Conservation (phyloP, 495 filamentous ascomycete genomes). For the Apiosordaria backusii region DNA sequence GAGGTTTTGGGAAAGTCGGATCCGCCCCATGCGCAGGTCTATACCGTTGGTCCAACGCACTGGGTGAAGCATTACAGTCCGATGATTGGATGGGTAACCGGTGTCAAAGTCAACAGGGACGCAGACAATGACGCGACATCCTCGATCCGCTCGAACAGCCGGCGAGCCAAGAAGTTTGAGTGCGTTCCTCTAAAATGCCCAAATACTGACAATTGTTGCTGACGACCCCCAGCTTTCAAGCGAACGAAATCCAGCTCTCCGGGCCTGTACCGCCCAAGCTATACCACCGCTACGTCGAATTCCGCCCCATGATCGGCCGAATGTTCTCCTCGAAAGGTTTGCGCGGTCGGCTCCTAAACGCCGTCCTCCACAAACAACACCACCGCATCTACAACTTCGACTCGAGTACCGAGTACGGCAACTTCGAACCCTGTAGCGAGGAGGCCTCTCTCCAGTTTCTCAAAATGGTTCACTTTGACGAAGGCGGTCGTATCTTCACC, state of each 20-base stretch:
- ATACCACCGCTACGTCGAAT: constrained; percentile 90
- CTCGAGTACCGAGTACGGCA: constrained; percentile 64
- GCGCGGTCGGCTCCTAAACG: constrained; percentile 72
- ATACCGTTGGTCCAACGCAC: constrained; percentile 68
- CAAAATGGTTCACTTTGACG: constrained; percentile 78
- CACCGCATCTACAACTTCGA: constrained; percentile 83
- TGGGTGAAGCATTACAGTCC: constrained; percentile 87
- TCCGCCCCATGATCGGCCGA: constrained; percentile 80
- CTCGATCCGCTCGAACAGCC: constrained; percentile 28
- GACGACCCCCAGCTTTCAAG: constrained; percentile 66
- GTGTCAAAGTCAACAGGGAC: constrained; percentile 61
- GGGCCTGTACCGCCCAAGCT: constrained; percentile 76
- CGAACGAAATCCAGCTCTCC: constrained; percentile 82
- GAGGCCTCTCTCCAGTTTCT: constrained; percentile 76
- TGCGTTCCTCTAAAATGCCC: constrained; percentile 34
- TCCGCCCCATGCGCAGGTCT: constrained; percentile 69
- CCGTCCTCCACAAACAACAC: constrained; percentile 87
- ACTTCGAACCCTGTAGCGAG: constrained; percentile 45
- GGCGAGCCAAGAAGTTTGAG: constrained; percentile 69
- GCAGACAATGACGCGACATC: constrained; percentile 37
- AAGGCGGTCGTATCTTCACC: constrained; percentile 82
- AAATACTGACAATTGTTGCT: background rate
- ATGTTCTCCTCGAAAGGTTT: constrained; percentile 81
- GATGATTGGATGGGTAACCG: constrained; percentile 77
- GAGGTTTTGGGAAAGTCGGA: constrained; percentile 72